phyloP scores from a whole-genome alignment of 148 eudicot genomes.

The Suaeda aralocaspica region DNA sequence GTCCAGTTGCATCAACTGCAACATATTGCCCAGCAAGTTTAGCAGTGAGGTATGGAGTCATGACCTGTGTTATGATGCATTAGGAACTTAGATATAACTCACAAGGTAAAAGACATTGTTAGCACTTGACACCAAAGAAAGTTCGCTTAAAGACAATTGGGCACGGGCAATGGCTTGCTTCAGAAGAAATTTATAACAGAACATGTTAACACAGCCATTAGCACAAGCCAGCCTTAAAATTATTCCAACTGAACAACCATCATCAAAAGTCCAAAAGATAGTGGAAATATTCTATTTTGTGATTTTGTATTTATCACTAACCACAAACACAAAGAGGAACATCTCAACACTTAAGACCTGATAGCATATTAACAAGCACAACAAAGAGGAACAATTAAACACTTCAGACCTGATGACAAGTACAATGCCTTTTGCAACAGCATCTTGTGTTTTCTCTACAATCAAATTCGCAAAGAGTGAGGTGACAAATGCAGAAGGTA shows the following conservation, averaged over 20 bases:
- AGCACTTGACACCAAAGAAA: not conserved
- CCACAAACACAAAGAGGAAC: not conserved
- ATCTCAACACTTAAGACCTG: not conserved
- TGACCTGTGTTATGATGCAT: conserved; percentile 38
- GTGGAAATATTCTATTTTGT: not conserved
- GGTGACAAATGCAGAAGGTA: not conserved
- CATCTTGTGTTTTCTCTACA: not conserved
- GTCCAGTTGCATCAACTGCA: conserved; percentile 71
- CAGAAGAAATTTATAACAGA: not conserved
- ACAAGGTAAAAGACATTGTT: not conserved
- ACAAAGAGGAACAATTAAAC: not conserved
- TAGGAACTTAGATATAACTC: not conserved
- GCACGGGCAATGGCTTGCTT: conserved; percentile 9
- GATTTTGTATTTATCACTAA: not conserved
- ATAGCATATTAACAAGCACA: not conserved
- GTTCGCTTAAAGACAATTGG: not conserved
- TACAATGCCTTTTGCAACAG: not conserved
- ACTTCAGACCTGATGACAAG: no score
- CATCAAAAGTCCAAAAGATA: not conserved
- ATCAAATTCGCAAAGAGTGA: not conserved
- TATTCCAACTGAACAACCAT: not conserved
- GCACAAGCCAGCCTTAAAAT: not conserved
- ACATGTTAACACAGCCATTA: not conserved
- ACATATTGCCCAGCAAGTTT: conserved; percentile 83
- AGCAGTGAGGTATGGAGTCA: conserved; percentile 81